Evolutionary conservation across 2,329 filamentous ascomycete species (phyloP).

Genomic region (Neopestalotiopsis sp.): DNA sequence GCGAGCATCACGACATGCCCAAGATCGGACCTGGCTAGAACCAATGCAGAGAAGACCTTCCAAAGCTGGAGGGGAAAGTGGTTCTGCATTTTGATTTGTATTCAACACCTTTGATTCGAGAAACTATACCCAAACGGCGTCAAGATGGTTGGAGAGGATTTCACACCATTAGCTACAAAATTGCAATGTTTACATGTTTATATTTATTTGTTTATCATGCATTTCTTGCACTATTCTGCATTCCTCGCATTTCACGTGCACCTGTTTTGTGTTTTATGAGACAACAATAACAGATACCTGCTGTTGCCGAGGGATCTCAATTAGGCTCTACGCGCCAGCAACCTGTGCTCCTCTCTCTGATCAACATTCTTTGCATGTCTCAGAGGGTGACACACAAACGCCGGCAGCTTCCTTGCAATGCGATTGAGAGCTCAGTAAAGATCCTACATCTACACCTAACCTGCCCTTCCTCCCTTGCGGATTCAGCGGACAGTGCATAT

Average conservation of each 20-base stretch:
- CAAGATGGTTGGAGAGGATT: background rate
- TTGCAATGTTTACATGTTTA: background rate
- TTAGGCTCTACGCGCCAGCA: background rate
- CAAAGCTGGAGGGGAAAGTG: background rate
- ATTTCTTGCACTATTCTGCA: background rate
- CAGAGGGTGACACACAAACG: background rate
- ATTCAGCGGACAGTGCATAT: background rate
- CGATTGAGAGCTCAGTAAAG: constrained; percentile 4
- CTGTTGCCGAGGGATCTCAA: background rate
- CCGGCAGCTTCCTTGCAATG: background rate
- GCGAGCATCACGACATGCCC: constrained; percentile 97
- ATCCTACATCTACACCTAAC: background rate
- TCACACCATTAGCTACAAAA: no score
- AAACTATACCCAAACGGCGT: background rate
- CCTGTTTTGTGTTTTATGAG: background rate
- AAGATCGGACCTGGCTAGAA: constrained; percentile 66
- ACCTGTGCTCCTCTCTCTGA: background rate
- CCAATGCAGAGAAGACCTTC: background rate
- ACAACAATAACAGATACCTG: background rate
- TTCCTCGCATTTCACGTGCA: background rate
- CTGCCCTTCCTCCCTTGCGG: background rate
- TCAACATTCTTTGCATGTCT: background rate
- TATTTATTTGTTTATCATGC: background rate
- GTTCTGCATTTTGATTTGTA: background rate
- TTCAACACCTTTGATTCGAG: background rate